Percentiles rank a stretch among this genome's conserved stretches.
These are phyloP conservation scores for Pseudogymnoascus sp. DNA, from an alignment of 2,329 filamentous ascomycete genomes.

Conservation along the genomic window DNA sequence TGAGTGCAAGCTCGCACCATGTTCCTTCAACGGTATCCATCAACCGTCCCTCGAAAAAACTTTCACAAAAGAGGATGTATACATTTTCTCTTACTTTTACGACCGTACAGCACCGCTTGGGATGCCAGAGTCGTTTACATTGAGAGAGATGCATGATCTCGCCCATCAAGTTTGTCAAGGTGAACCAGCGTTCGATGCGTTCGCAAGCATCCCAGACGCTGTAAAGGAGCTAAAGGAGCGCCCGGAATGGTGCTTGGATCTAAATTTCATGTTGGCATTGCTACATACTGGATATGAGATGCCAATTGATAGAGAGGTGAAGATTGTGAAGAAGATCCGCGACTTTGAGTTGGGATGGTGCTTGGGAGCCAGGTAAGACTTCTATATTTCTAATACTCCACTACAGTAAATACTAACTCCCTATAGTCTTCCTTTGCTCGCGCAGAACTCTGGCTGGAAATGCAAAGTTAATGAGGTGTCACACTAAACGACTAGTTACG, in stretches of 20 bases:
- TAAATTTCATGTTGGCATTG: constrained; percentile 93
- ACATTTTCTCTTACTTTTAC: constrained; percentile 97
- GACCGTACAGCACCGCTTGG: constrained; percentile 89
- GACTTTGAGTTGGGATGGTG: constrained; percentile 97
- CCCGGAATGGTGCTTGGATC: constrained; percentile 86
- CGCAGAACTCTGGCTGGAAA: constrained; percentile 77
- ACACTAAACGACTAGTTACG: neutral
- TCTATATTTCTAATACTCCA: neutral
- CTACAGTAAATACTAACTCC: constrained; percentile 30
- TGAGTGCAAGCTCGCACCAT: constrained; percentile 76
- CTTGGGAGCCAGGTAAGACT: constrained; percentile 78
- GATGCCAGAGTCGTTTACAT: constrained; percentile 96
- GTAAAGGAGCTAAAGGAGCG: constrained; percentile 71
- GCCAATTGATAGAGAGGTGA: constrained; percentile 91
- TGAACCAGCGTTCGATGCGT: constrained; percentile 69
- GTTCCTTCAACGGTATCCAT: constrained; percentile 96
- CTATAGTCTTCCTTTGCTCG: constrained; percentile 70
- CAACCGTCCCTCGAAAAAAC: constrained; percentile 90
- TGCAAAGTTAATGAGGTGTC: constrained; percentile 67
- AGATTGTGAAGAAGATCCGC: constrained; percentile 98
- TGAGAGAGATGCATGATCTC: constrained; percentile 82
- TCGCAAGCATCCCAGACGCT: constrained; percentile 67
- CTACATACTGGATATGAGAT: constrained; percentile 96
- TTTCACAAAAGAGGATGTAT: constrained; percentile 83
- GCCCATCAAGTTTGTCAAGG: constrained; percentile 79